A percentile compares a stretch with the other conserved stretches of the same genome.
phyloP scores from a whole-genome alignment of 1,139 yeast species.

The Lodderomyces elongisporus region DNA sequence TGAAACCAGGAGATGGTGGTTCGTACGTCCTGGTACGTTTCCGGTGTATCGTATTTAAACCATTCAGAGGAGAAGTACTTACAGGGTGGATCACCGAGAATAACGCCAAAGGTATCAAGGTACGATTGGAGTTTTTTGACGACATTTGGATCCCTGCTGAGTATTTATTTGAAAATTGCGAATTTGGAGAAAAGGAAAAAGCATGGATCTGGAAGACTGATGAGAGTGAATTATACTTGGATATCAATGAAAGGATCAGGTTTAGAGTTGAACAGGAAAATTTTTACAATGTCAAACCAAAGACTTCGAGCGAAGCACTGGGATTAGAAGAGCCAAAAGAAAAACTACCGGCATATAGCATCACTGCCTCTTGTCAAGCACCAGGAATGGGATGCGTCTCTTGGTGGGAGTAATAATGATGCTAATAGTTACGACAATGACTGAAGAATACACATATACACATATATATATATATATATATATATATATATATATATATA shows the following conservation, averaged over 20 bases:
- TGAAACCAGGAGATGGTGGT: conserved; percentile 96
- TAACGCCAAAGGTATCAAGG: conserved; percentile 78
- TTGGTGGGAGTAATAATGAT: conserved; percentile 79
- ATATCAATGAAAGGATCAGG: conserved; percentile 83
- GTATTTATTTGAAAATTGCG: conserved; percentile 74
- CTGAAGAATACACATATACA: background rate
- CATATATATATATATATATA: conserved; percentile 6
- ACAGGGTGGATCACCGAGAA: conserved; percentile 93
- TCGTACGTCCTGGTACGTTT: conserved; percentile 72
- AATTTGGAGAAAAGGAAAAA: conserved; percentile 66
- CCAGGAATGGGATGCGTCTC: conserved; percentile 95
- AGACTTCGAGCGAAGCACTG: conserved; percentile 52
- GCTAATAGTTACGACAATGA: too few species aligned
- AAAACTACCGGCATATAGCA: conserved; percentile 69
- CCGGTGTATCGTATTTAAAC: conserved; percentile 80
- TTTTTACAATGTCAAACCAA: conserved; percentile 78
- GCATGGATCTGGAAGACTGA: conserved; percentile 94
- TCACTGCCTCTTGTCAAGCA: conserved; percentile 87
- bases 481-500: too few species aligned
- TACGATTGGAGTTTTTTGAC: conserved; percentile 81
- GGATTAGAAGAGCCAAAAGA: conserved; percentile 23
- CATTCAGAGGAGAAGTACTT: conserved; percentile 89
- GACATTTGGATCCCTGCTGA: conserved; percentile 85
- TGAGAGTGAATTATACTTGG: conserved; percentile 69
- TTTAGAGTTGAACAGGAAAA: conserved; percentile 87